Base-by-base conservation (phyloP, 345 rosid species). In the Angophora floribunda region DNA sequence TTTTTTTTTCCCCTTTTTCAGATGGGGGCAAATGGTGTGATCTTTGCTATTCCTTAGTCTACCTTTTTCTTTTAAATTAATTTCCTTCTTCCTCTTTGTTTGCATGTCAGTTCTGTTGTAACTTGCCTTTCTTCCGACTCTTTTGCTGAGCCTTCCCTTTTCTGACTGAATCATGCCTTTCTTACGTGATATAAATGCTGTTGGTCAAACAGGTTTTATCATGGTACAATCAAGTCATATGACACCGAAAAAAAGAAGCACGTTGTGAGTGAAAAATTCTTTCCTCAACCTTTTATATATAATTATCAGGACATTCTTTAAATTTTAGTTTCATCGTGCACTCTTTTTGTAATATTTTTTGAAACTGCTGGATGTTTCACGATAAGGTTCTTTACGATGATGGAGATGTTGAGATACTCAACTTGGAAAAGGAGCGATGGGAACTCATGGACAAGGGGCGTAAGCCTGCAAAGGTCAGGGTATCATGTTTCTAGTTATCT, bases 351-450 rank as follows among this genome's bases (percentile, higher is more conserved):
- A 51, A 52, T 88, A 57, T 24, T 10, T 47, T 84, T 51, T 1
- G 52, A 63, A 26, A 85, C 65, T 63, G 65, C 57, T 32, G 7
- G 32, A 85, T 85, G 13, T 51, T 85, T 70, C 86, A 59, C 85
- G 55, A 85, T 59, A 65, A 98, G 99, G 92, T 97, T 88, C 93
- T 97, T 82, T 98, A 98, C 61, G 96, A 98, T 80, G 99, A 98
- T 90, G 99, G 98, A 89, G 99, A 97, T 93, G 94, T 98, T 85
- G 99, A 98, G 92, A 97, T 98, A 86, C 98, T 98, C 52, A 92
- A 94, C 88, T 92, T 98, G 49, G 95, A 95, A 55, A 98, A 93
- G 92, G 99, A 98, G 90, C 95, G 95, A 67, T 98, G 99, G 99
- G 97, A 98, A 92, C 94, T 95, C 24, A 87, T 93, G 88, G 94